Conservation (phyloP, 495 filamentous ascomycete species). For the Trichoderma virens region DNA sequence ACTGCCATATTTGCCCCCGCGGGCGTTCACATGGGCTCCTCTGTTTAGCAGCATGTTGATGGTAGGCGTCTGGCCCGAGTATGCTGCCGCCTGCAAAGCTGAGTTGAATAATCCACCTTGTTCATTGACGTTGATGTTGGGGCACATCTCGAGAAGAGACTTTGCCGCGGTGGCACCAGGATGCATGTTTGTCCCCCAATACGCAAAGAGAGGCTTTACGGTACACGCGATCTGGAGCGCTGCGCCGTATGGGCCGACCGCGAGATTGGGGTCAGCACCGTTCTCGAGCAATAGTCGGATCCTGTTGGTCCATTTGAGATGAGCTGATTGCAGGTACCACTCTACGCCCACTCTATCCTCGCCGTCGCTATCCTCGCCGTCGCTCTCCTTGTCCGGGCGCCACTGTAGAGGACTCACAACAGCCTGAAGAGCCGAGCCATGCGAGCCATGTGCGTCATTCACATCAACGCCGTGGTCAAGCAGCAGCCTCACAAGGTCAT, state of each 20-base stretch:
- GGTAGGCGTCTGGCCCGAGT: neutral
- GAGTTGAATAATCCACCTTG: neutral
- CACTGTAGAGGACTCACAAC: too few relatives aligned
- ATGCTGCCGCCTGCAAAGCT: too few relatives aligned
- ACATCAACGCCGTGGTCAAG: conserved; percentile 1
- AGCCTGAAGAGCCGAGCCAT: neutral
- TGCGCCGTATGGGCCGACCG: neutral
- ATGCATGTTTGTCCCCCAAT: neutral
- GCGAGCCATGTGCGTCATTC: neutral
- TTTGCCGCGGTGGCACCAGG: neutral
- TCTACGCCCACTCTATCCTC: neutral
- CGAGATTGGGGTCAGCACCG: neutral
- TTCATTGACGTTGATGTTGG: neutral
- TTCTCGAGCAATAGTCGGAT: neutral
- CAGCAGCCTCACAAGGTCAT: neutral
- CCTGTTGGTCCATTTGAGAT: neutral
- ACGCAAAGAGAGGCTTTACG: neutral
- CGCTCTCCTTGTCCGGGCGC: neutral
- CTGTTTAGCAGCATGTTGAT: neutral
- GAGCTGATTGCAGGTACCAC: too few relatives aligned
- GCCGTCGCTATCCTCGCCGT: neutral
- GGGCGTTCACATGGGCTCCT: neutral
- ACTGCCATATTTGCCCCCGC: conserved; percentile 16
- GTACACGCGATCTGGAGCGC: neutral
- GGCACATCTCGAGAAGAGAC: neutral